These are phyloP conservation scores for Alternaria sp. DNA, from an alignment of 2,329 filamentous ascomycete genomes.

Conservation along the genomic window DNA sequence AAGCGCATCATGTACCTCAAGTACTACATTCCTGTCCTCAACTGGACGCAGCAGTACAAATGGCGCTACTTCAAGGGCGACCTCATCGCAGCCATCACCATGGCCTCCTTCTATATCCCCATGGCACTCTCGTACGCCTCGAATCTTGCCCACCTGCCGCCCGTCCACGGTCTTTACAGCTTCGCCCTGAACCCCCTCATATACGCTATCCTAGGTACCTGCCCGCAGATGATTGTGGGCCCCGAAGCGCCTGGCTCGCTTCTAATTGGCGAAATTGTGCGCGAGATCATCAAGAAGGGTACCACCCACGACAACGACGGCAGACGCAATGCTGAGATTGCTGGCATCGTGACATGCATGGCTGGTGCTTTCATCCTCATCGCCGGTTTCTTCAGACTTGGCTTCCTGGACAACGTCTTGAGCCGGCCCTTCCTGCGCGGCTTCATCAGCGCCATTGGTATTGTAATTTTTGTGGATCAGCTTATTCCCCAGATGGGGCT, in stretches of 20 bases:
- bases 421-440: constrained; percentile 91
- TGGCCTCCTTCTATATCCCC: constrained; percentile 97
- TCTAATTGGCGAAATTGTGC: constrained; percentile 85
- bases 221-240: constrained; percentile 91
- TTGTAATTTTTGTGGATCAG: constrained; percentile 96
- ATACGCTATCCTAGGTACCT: constrained; percentile 90
- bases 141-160: constrained; percentile 90
- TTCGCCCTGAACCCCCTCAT: constrained; percentile 93
- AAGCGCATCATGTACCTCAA: constrained; percentile 79
- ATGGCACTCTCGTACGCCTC: constrained; percentile 94
- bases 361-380: constrained; percentile 88
- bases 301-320: constrained; percentile 71
- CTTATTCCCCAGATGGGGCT: constrained; percentile 90
- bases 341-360: constrained; percentile 86
- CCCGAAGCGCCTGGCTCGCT: constrained; percentile 94
- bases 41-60: constrained; percentile 89
- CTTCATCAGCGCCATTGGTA: constrained; percentile 96
- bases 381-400: constrained; percentile 83
- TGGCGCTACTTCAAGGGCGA: constrained; percentile 85
- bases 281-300: constrained; percentile 75
- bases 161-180: constrained; percentile 91
- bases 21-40: constrained; percentile 91
- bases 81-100: constrained; percentile 86
- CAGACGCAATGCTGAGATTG: constrained; percentile 79
- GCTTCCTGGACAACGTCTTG: constrained; percentile 92